These are phyloP conservation scores for Amanita rimosa DNA, from an alignment of 768 basidiomycete genomes.

Conservation along the genomic window DNA sequence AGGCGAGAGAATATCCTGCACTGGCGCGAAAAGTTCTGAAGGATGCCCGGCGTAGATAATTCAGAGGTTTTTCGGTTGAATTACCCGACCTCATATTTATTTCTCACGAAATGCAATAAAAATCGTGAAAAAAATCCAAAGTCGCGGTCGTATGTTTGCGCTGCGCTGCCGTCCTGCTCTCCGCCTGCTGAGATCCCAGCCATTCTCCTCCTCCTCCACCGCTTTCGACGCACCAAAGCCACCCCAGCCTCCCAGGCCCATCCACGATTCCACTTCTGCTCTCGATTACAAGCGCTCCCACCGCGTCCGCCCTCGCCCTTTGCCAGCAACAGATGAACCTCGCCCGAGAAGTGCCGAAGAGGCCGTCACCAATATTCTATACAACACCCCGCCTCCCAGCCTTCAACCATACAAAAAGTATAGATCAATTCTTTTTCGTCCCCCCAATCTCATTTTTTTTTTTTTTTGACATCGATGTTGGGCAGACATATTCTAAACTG, in stretches of 20 bases:
- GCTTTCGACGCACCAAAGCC: constrained; percentile 20
- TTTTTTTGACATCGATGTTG: not conserved
- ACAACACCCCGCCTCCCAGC: constrained; percentile 90
- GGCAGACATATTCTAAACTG: constrained; percentile 90
- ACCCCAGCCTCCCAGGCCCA: constrained; percentile 66
- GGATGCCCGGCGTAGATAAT: constrained; percentile 18
- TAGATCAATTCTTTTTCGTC: constrained; percentile 14
- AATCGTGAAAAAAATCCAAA: not conserved
- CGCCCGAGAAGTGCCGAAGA: constrained; percentile 82
- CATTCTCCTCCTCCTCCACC: constrained; percentile 25
- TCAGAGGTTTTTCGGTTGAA: not conserved
- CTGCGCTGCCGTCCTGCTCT: constrained; percentile 19
- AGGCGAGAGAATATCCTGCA: constrained; percentile 49
- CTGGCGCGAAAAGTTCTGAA: constrained; percentile 59
- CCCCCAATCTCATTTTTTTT: not conserved
- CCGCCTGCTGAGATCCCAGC: constrained; percentile 19
- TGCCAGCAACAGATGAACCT: constrained; percentile 80
- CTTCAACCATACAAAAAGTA: constrained; percentile 90
- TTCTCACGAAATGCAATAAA: constrained; percentile 1
- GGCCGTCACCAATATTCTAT: constrained; percentile 94
- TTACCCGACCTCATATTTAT: constrained; percentile 1
- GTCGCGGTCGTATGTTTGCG: not conserved
- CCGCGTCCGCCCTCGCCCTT: constrained; percentile 63
- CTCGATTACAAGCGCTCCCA: constrained; percentile 82
- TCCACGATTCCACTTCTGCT: constrained; percentile 91